Conservation (phyloP, 1,139 yeast genomes). For the Yamadazyma taylorii region DNA sequence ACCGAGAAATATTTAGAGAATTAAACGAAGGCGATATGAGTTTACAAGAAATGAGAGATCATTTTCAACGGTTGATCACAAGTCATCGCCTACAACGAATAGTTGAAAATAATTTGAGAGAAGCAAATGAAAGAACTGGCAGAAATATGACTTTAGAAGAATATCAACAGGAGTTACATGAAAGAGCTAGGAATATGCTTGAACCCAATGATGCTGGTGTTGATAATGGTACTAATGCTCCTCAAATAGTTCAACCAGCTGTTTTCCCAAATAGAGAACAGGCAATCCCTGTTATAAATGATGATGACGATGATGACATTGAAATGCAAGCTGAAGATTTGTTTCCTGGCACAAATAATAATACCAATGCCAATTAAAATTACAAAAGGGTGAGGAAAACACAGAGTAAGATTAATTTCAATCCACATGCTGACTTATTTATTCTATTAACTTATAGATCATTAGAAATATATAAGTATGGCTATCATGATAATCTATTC, state of each 20-base stretch:
- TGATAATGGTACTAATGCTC: constrained; percentile 30
- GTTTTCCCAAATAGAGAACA: constrained; percentile 37
- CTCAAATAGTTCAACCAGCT: constrained; percentile 45
- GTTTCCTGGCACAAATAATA: constrained; percentile 26
- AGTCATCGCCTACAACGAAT: constrained; percentile 29
- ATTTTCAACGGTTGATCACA: constrained; percentile 35
- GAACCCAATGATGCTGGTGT: background rate
- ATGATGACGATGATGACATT: constrained; percentile 28
- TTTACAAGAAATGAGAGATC: constrained; percentile 42
- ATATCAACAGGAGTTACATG: constrained; percentile 7
- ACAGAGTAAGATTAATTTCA: too few relatives aligned
- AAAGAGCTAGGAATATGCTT: constrained; percentile 1
- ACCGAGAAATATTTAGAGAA: constrained; percentile 37
- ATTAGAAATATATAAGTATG: constrained; percentile 1
- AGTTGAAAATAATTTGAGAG: constrained; percentile 15
- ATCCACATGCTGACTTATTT: background rate
- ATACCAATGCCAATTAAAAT: background rate
- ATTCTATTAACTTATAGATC: background rate
- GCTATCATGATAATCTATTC: too few relatives aligned
- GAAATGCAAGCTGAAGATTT: constrained; percentile 39
- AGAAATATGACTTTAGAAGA: constrained; percentile 7
- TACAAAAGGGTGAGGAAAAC: too few relatives aligned
- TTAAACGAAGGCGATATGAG: constrained; percentile 34
- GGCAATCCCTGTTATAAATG: constrained; percentile 26
- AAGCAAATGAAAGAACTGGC: constrained; percentile 10